Percentiles rank a stretch among this genome's conserved stretches.
phyloP scores from a whole-genome alignment of 495 filamentous ascomycete species.

The Neurospora sp. region DNA sequence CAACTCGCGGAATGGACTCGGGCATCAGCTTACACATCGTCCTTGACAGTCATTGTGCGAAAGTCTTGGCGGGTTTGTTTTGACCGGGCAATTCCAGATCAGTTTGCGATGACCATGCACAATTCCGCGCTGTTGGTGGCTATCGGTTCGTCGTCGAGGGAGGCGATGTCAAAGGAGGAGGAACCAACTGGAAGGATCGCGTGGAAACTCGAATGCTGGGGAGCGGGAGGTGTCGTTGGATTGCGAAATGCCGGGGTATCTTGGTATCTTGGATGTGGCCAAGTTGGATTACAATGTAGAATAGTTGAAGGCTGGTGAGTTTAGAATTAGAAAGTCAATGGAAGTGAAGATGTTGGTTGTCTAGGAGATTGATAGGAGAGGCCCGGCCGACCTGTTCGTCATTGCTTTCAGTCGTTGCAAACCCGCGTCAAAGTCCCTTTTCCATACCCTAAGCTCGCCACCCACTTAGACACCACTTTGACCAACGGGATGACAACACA shows the following conservation, averaged over 20 bases:
- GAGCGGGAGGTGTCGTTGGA: not conserved
- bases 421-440: not conserved
- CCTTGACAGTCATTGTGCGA: constrained; percentile 40
- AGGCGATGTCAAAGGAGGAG: not conserved
- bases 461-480: not conserved
- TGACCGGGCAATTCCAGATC: not conserved
- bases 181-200: not conserved
- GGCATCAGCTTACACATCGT: constrained; percentile 35
- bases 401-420: not conserved
- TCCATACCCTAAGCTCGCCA: not conserved
- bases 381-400: not conserved
- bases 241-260: not conserved
- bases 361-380: not conserved
- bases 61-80: constrained; percentile 10
- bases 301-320: not conserved
- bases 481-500: not conserved
- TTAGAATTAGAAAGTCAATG: not conserved
- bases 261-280: too few species aligned
- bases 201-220: not conserved
- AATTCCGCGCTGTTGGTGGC: not conserved
- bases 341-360: not conserved
- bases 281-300: not conserved
- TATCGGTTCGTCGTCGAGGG: not conserved
- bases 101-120: not conserved
- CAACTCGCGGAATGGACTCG: not conserved